Base-by-base conservation (phyloP, 352 stramenopile species). In the Globisporangium lucens region DNA sequence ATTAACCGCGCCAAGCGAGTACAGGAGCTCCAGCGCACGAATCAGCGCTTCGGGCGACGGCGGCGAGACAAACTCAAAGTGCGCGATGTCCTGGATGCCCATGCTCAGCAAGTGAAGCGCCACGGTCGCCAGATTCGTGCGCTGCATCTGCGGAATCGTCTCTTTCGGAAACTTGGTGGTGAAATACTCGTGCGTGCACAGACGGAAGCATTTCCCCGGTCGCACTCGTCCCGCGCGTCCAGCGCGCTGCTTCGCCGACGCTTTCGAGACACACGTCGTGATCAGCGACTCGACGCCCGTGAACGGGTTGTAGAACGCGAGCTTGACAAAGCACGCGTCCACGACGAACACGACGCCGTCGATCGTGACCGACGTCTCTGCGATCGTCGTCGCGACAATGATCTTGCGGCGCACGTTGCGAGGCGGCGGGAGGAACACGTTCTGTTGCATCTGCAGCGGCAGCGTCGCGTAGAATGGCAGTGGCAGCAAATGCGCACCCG, bases 291-390 rank as follows among this genome's bases (percentile, higher is more conserved):
- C 88, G 35, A 97, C 80, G 12, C 86, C 88, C 13, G 82, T 91
- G 13, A 89, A 69, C 20, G 91, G 85, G 38, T 96, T 93, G 69
- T 85, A 97, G 59, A 90, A 90, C 30, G 90, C 85, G 35, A 95
- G 77, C 67, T 97, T 95, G 29, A 80, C 82, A 49, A 96, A 93
- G 69, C 84, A 90, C 53, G 74, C 76, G 47, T 94, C 85, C 3
- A 93, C 74, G 33, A 94, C 83, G 60, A 92, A 94, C 10, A 91
- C 80, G 8, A 98, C 95, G 55, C 98, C 97, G 29, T 97, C 93
- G 67, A 99, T 99, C 2, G 98, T 99, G 62, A 99, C 95, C 0
- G 94, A 99, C 17, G 95, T 98, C 77, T 98, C 93, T 17, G 94
- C 94, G 65, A 98, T 98, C 29, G 95, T 98, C 22, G 94, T 98